phyloP scores from a whole-genome alignment of 2,329 filamentous ascomycete species.

The Phyllosticta citribraziliensis region DNA sequence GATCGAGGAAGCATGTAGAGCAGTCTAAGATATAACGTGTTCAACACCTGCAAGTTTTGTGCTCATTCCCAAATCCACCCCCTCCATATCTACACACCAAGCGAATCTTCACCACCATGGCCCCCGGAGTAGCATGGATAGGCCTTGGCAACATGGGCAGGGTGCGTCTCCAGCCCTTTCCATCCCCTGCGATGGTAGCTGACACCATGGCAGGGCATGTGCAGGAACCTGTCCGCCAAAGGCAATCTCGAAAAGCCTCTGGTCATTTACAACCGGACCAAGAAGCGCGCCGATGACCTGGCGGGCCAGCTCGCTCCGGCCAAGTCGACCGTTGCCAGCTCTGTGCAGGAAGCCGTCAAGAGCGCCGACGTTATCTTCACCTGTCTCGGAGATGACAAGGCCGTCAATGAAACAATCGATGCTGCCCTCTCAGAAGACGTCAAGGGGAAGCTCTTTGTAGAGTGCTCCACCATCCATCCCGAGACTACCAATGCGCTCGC shows the following conservation, averaged over 20 bases:
- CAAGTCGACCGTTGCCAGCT: constrained; percentile 54
- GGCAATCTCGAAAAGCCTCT: constrained; percentile 61
- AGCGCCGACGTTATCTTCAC: constrained; percentile 71
- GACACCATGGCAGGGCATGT: constrained; percentile 55
- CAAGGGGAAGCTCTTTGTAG: constrained; percentile 68
- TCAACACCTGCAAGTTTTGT: too few species aligned
- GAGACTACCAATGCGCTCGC: constrained; percentile 63
- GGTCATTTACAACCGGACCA: constrained; percentile 72
- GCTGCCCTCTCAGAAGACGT: constrained; percentile 48
- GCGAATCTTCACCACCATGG: constrained; percentile 21
- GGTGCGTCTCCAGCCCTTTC: constrained; percentile 38
- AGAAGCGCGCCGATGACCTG: constrained; percentile 54
- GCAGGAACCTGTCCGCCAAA: constrained; percentile 72
- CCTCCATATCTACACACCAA: not conserved
- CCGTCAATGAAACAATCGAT: constrained; percentile 54
- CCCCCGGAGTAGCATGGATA: constrained; percentile 59
- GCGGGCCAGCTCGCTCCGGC: constrained; percentile 48
- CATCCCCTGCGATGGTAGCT: not conserved
- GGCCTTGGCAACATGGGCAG: constrained; percentile 84
- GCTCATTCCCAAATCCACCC: not conserved
- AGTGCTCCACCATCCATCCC: constrained; percentile 82
- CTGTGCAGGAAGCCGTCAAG: constrained; percentile 55
- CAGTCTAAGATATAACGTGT: not conserved
- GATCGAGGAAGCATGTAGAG: not conserved
- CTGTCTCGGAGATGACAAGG: constrained; percentile 69